Conservation (phyloP, 225 moss, liverwort and hornwort species). For the Neckera pumila region DNA sequence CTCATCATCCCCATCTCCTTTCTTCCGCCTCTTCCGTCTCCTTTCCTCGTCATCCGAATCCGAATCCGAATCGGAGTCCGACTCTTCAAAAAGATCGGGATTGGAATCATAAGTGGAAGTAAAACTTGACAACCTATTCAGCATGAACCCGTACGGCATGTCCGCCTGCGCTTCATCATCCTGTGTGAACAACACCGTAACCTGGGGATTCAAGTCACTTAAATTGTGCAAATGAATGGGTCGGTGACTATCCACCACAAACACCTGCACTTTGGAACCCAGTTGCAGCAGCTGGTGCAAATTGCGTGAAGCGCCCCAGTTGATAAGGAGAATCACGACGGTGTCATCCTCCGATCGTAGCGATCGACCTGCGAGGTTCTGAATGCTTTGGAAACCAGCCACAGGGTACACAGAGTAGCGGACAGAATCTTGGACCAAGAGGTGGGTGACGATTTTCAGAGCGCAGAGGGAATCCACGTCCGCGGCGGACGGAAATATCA, state of each 20-base stretch:
- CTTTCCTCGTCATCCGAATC: conserved; percentile 14
- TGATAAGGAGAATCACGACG: conserved; percentile 63
- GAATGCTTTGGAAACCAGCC: conserved; percentile 58
- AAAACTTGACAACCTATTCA: conserved; percentile 40
- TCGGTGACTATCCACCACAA: conserved; percentile 88
- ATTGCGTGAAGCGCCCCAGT: conserved; percentile 86
- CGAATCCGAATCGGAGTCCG: conserved; percentile 29
- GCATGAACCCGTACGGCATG: conserved; percentile 52
- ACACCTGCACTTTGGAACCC: conserved; percentile 58
- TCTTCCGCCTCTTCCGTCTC: conserved; percentile 11
- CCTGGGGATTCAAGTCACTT: conserved; percentile 45
- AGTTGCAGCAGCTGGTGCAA: conserved; percentile 61
- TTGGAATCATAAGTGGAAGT: conserved; percentile 26
- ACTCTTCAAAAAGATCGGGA: conserved; percentile 34
- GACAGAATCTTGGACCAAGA: conserved; percentile 64
- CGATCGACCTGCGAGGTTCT: conserved; percentile 31
- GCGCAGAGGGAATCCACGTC: conserved; percentile 85
- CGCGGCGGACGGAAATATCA: conserved; percentile 78
- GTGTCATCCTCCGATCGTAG: conserved; percentile 37
- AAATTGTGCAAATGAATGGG: conserved; percentile 81
- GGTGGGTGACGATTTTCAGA: conserved; percentile 52
- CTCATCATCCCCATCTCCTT: conserved; percentile 5
- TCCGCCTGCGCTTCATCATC: conserved; percentile 80
- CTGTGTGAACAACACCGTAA: conserved; percentile 58
- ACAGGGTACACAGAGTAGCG: conserved; percentile 91